phyloP scores from a whole-genome alignment of 495 filamentous ascomycete genomes.

The Penicillium crystallinum region DNA sequence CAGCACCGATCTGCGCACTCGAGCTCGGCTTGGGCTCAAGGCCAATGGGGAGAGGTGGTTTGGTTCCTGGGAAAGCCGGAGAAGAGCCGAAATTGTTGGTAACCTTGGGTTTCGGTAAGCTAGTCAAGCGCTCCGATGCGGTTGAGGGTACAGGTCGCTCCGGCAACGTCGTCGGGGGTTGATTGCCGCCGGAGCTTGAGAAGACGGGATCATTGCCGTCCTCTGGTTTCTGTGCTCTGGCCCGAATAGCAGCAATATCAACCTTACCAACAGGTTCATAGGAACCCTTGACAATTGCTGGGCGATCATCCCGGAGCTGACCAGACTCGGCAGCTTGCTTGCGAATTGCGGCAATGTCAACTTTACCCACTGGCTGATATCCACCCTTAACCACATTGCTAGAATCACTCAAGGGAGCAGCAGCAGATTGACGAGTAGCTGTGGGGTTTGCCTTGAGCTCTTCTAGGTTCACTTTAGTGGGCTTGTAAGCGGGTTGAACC shows the following conservation, averaged over 20 bases:
- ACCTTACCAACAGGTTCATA: conserved; percentile 94
- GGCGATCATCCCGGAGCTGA: conserved; percentile 63
- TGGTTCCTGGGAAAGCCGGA: conserved; percentile 75
- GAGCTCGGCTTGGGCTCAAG: conserved; percentile 50
- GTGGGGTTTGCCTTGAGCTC: conserved; percentile 64
- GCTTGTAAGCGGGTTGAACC: conserved; percentile 85
- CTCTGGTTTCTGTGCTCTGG: conserved; percentile 64
- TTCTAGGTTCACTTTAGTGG: conserved; percentile 86
- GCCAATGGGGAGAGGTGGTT: conserved; percentile 70
- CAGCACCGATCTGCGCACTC: conserved; percentile 62
- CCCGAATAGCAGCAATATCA: conserved; percentile 87
- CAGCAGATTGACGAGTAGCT: conserved; percentile 35
- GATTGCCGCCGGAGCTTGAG: conserved; percentile 29
- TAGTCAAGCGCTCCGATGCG: conserved; percentile 74
- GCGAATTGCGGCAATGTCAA: conserved; percentile 87
- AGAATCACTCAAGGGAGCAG: conserved; percentile 24
- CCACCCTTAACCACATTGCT: conserved; percentile 73
- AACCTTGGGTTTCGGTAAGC: conserved; percentile 89
- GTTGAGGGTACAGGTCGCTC: conserved; percentile 64
- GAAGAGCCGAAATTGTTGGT: conserved; percentile 74
- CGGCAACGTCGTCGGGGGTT: conserved; percentile 52
- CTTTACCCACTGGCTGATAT: conserved; percentile 96
- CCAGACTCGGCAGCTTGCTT: conserved; percentile 65
- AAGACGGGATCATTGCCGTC: conserved; percentile 38
- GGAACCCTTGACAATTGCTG: conserved; percentile 77